These are phyloP conservation scores for Rickenella mellea DNA, from an alignment of 768 basidiomycete genomes.

Conservation along the genomic window DNA sequence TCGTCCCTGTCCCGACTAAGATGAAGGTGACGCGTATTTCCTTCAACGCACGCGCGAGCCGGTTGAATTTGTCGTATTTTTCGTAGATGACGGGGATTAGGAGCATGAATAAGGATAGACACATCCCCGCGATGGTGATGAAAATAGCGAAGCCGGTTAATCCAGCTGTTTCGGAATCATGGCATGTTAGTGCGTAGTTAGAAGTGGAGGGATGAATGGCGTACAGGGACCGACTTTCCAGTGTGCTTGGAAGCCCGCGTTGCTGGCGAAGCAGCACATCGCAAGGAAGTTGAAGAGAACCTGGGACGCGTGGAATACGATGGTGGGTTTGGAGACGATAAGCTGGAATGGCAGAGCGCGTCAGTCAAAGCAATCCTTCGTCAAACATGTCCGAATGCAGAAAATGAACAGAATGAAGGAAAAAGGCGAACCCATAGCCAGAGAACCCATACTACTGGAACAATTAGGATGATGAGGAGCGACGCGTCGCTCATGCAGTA, in stretches of 20 bases:
- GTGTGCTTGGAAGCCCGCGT: constrained; percentile 81
- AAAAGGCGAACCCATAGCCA: constrained; percentile 57
- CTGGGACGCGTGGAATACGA: constrained; percentile 68
- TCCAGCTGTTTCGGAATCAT: constrained; percentile 48
- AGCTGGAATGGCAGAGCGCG: constrained; percentile 38
- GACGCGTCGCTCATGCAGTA: too few relatives aligned
- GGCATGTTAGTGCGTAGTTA: background rate
- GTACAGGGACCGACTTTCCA: constrained; percentile 80
- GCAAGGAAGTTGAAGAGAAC: constrained; percentile 90
- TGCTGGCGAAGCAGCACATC: constrained; percentile 85
- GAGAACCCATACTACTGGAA: constrained; percentile 54
- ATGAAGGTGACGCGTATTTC: constrained; percentile 82
- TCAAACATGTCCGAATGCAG: constrained; percentile 1
- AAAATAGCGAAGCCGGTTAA: constrained; percentile 83
- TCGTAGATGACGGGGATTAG: constrained; percentile 73
- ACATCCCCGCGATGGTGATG: constrained; percentile 60
- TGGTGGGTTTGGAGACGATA: constrained; percentile 79
- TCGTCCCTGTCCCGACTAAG: constrained; percentile 60
- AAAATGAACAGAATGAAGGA: background rate
- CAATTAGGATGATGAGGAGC: too few relatives aligned
- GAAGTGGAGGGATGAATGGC: constrained; percentile 23
- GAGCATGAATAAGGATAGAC: constrained; percentile 66
- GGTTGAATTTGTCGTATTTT: constrained; percentile 74
- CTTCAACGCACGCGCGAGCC: constrained; percentile 71
- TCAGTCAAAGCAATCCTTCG: constrained; percentile 12